These are phyloP conservation scores for Craspedostauros australis DNA, from an alignment of 108 stramenopile species.

Conservation along the genomic window DNA sequence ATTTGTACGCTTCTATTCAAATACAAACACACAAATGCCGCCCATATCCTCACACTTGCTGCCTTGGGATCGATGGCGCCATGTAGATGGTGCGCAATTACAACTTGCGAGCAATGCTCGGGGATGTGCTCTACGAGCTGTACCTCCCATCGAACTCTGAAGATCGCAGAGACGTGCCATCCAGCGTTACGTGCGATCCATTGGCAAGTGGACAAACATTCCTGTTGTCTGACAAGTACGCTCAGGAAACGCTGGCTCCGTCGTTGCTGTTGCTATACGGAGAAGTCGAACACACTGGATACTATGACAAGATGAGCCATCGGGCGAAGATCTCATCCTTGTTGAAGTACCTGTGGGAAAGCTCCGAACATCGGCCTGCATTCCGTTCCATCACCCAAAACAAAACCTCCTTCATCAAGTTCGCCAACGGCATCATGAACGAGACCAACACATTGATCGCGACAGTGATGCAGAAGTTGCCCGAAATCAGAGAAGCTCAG, in stretches of 20 bases:
- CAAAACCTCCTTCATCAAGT: conserved; percentile 86
- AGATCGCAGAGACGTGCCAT: conserved; percentile 54
- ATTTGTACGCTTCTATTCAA: too few species aligned
- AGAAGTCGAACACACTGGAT: conserved; percentile 95
- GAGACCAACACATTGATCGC: conserved; percentile 95
- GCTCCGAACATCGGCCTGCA: conserved; percentile 85
- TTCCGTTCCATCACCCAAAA: conserved; percentile 86
- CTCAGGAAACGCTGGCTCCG: conserved; percentile 89
- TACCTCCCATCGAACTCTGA: conserved; percentile 72
- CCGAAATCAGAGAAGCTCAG: conserved; percentile 85
- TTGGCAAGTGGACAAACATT: conserved; percentile 63
- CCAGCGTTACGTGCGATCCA: conserved; percentile 59
- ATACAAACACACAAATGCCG: too few species aligned
- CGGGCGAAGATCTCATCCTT: conserved; percentile 88
- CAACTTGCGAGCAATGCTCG: conserved; percentile 92
- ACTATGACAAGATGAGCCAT: conserved; percentile 90
- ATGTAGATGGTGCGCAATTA: conserved; percentile 81
- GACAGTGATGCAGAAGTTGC: conserved; percentile 90
- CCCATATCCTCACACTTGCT: neutral
- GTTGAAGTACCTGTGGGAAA: conserved; percentile 91
- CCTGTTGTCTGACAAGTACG: conserved; percentile 61
- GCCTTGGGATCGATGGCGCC: neutral
- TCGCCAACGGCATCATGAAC: conserved; percentile 98
- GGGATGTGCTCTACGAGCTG: conserved; percentile 84
- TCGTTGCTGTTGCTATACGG: conserved; percentile 93